Evolutionary conservation across 176 grass and related monocot genomes (phyloP).

Genomic region (Oryza meyeriana): DNA sequence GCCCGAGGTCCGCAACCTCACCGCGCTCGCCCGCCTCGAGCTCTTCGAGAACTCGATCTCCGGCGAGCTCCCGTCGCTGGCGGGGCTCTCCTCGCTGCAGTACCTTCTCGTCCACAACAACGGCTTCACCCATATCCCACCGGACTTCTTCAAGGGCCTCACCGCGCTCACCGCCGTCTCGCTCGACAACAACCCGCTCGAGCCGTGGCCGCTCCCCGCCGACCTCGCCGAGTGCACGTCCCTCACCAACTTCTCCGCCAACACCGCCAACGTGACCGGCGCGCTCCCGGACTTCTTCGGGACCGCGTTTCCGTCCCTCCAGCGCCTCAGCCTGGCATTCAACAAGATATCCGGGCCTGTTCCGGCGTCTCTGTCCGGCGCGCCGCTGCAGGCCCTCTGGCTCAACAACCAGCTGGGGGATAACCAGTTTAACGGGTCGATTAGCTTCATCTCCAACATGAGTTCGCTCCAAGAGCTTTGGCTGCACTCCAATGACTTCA

Average conservation of each 20-base stretch:
- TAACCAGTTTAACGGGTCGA: conserved; percentile 26
- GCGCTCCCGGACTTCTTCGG: conserved; percentile 53
- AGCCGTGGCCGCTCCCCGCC: conserved; percentile 43
- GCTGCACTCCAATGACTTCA: conserved; percentile 75
- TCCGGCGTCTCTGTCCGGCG: conserved; percentile 34
- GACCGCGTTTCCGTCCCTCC: conserved; percentile 35
- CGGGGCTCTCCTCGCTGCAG: conserved; percentile 47
- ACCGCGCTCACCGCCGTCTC: conserved; percentile 27
- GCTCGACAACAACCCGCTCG: conserved; percentile 69
- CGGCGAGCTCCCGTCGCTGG: conserved; percentile 55
- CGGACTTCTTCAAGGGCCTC: conserved; percentile 67
- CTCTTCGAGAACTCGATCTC: conserved; percentile 45
- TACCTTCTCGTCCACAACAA: conserved; percentile 47
- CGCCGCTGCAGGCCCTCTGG: conserved; percentile 47
- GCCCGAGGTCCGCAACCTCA: conserved; percentile 60
- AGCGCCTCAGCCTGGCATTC: conserved; percentile 38
- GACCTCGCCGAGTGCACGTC: conserved; percentile 18
- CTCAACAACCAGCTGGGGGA: conserved; percentile 46
- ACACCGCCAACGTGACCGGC: conserved; percentile 51
- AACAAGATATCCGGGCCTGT: conserved; percentile 60
- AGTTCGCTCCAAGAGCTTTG: conserved; percentile 44
- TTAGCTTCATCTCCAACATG: conserved; percentile 63
- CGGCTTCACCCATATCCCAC: conserved; percentile 48
- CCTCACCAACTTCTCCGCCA: conserved; percentile 72
- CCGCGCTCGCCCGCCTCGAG: conserved; percentile 60